A percentile compares a stretch with the other conserved stretches of the same genome.
These are phyloP conservation scores for Acacia concinna DNA, from an alignment of 331 rosid species.

Conservation along the genomic window DNA sequence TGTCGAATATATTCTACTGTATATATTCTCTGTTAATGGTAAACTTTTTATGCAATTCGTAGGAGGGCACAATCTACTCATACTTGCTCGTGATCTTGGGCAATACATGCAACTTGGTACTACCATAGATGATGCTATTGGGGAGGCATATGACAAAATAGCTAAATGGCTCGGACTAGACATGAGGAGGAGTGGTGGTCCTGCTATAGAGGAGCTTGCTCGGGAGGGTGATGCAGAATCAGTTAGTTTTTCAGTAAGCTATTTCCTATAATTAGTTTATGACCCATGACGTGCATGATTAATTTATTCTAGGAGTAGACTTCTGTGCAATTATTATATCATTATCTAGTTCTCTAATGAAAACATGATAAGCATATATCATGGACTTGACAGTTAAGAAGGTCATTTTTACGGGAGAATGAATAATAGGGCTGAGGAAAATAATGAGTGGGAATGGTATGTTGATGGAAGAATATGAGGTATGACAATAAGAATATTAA, in stretches of 20 bases:
- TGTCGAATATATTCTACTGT: constrained; percentile 11
- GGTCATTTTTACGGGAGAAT: not conserved
- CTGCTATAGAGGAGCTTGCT: constrained; percentile 94
- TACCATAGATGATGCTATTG: constrained; percentile 94
- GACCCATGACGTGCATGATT: not conserved
- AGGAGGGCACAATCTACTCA: constrained; percentile 94
- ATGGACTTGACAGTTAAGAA: not conserved
- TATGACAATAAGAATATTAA: not conserved
- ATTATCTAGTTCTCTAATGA: not conserved
- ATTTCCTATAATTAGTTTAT: constrained; percentile 13
- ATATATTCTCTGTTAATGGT: constrained; percentile 18
- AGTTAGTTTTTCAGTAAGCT: constrained; percentile 72
- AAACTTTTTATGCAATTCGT: constrained; percentile 4
- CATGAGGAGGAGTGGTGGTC: constrained; percentile 95
- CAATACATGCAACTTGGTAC: constrained; percentile 91
- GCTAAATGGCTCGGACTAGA: constrained; percentile 99
- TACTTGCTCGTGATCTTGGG: constrained; percentile 89
- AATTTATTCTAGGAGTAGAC: not conserved
- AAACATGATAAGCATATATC: not conserved
- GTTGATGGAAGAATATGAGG: not conserved
- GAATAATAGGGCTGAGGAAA: not conserved
- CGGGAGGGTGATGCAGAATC: constrained; percentile 75
- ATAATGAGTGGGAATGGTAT: not conserved
- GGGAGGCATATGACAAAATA: constrained; percentile 96
- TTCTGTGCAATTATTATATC: not conserved